A percentile compares a stretch with the other conserved stretches of the same genome.
phyloP scores from a whole-genome alignment of 495 filamentous ascomycete genomes.

The Penicillium odoratum region DNA sequence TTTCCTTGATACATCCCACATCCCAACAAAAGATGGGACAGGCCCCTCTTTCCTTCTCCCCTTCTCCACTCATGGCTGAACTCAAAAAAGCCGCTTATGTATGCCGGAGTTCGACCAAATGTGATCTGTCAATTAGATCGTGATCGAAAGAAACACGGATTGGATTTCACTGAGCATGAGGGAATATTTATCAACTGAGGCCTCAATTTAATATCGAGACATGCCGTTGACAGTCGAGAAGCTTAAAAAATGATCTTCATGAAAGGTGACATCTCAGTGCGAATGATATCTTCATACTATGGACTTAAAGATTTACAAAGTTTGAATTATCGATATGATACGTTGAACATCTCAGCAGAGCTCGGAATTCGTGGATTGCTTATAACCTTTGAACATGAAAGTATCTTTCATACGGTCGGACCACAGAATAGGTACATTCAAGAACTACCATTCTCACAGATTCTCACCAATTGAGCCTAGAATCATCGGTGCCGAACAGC shows the following conservation, averaged over 20 bases:
- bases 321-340: neutral
- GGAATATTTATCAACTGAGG: neutral
- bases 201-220: neutral
- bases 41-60: conserved; percentile 4
- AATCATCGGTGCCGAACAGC: too few species aligned
- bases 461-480: too few species aligned
- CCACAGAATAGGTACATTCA: neutral
- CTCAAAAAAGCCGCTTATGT: neutral
- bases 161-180: neutral
- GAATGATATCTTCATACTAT: too few species aligned
- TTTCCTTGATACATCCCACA: neutral
- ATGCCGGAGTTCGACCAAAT: neutral
- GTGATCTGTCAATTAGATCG: neutral
- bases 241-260: neutral
- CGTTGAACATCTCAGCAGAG: too few species aligned
- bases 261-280: neutral
- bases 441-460: too few species aligned
- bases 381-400: too few species aligned
- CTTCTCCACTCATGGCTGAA: conserved; percentile 12
- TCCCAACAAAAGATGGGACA: too few species aligned
- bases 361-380: too few species aligned
- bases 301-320: too few species aligned
- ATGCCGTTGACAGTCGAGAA: neutral
- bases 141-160: neutral
- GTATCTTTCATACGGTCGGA: neutral